These are phyloP conservation scores for Solanum tarijense DNA, from an alignment of 257 asterid species.

Conservation along the genomic window DNA sequence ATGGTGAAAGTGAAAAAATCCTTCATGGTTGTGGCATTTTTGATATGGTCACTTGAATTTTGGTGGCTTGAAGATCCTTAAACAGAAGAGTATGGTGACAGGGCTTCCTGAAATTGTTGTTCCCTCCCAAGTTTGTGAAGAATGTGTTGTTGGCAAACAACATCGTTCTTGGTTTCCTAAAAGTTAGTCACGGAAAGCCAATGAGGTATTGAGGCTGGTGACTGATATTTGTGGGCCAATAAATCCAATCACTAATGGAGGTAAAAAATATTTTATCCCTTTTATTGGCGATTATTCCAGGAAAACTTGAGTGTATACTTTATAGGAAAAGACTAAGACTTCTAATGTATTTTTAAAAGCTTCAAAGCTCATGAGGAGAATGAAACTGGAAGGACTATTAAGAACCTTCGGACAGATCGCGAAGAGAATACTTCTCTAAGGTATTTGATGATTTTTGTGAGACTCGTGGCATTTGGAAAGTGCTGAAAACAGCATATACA, in stretches of 20 bases:
- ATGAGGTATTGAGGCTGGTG: neutral
- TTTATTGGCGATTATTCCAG: neutral
- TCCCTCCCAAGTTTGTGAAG: neutral
- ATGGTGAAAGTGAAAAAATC: neutral
- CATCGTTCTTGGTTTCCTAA: neutral
- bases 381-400: neutral
- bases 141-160: neutral
- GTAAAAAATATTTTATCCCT: neutral
- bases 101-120: neutral
- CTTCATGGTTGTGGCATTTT: neutral
- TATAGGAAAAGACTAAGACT: neutral
- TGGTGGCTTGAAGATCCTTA: neutral
- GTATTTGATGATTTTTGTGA: neutral
- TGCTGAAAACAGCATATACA: neutral
- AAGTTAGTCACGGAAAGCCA: neutral
- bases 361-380: neutral
- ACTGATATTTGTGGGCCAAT: neutral
- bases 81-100: neutral
- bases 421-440: neutral
- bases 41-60: neutral
- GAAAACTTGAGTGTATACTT: neutral
- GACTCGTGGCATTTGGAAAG: neutral
- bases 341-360: neutral
- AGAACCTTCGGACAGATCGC: neutral
- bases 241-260: neutral